A percentile compares a stretch with the other conserved stretches of the same genome.
phyloP scores from a whole-genome alignment of 768 basidiomycete species.

The Collybia nuda region DNA sequence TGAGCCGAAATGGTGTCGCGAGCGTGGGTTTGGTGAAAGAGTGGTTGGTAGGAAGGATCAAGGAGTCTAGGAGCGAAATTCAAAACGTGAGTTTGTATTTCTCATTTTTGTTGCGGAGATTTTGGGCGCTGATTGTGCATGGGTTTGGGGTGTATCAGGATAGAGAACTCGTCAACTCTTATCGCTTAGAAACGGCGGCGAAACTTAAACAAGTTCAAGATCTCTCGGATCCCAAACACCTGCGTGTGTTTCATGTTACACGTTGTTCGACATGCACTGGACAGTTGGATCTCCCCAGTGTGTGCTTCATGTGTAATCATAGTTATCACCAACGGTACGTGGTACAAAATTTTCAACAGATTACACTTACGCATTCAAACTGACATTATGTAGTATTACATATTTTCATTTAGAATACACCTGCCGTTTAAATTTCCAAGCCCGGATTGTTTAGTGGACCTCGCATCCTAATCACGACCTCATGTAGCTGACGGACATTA shows the following conservation, averaged over 20 bases:
- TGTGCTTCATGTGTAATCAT: conserved; percentile 99
- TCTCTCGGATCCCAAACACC: conserved; percentile 73
- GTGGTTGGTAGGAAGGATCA: conserved; percentile 83
- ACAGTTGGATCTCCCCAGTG: conserved; percentile 87
- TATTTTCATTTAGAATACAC: too few species aligned
- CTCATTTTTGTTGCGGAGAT: too few species aligned
- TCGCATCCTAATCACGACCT: too few species aligned
- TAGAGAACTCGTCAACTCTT: conserved; percentile 81
- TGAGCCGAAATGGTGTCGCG: conserved; percentile 86
- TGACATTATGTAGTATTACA: too few species aligned
- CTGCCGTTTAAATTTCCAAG: too few species aligned
- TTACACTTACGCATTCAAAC: too few species aligned
- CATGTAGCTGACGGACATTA: too few species aligned
- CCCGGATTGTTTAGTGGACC: too few species aligned
- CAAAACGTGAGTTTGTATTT: conserved; percentile 64
- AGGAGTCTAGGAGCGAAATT: conserved; percentile 71
- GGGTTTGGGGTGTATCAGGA: conserved; percentile 69
- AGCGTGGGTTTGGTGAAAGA: conserved; percentile 91
- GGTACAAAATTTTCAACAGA: too few species aligned
- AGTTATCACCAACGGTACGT: conserved; percentile 91
- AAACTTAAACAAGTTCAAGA: conserved; percentile 83
- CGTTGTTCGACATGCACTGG: conserved; percentile 88
- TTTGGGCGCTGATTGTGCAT: background rate
- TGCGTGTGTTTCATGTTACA: conserved; percentile 92
- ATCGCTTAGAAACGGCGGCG: conserved; percentile 77